phyloP scores from a whole-genome alignment of 23 red algal genomes.

The Gracilaria vermiculophylla region DNA sequence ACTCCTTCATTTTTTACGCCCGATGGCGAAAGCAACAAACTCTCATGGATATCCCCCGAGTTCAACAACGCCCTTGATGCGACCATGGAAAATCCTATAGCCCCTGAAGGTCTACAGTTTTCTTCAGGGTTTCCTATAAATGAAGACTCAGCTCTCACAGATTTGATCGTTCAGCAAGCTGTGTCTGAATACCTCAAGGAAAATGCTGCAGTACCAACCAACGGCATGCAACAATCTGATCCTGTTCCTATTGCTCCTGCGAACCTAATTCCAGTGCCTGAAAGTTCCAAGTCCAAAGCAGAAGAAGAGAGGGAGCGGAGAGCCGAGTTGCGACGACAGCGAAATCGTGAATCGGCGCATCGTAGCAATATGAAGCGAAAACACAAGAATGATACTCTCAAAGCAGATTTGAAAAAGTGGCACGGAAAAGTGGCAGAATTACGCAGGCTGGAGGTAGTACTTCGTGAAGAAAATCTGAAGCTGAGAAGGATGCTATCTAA shows the following conservation, averaged over 20 bases:
- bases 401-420: slow-evolving; percentile 22
- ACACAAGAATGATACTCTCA: slow-evolving; percentile 39
- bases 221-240: background rate
- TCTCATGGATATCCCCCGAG: background rate
- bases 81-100: background rate
- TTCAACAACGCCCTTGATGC: background rate
- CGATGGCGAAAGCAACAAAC: too few relatives aligned
- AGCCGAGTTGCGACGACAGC: slow-evolving; percentile 33
- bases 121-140: background rate
- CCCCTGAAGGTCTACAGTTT: background rate
- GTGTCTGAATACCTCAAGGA: background rate
- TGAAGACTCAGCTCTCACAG: background rate
- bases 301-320: slow-evolving; percentile 1
- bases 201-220: background rate
- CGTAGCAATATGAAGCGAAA: slow-evolving; percentile 51
- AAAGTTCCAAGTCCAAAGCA: background rate
- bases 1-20: too few relatives aligned
- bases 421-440: slow-evolving; percentile 31
- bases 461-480: slow-evolving; percentile 54
- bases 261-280: background rate
- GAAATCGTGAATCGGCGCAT: slow-evolving; percentile 44
- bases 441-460: slow-evolving; percentile 1
- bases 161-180: background rate
- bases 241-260: background rate
- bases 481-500: slow-evolving; percentile 26